Base-by-base conservation (phyloP, 1,284 basidiomycete genomes). In the Irpex lacteus region DNA sequence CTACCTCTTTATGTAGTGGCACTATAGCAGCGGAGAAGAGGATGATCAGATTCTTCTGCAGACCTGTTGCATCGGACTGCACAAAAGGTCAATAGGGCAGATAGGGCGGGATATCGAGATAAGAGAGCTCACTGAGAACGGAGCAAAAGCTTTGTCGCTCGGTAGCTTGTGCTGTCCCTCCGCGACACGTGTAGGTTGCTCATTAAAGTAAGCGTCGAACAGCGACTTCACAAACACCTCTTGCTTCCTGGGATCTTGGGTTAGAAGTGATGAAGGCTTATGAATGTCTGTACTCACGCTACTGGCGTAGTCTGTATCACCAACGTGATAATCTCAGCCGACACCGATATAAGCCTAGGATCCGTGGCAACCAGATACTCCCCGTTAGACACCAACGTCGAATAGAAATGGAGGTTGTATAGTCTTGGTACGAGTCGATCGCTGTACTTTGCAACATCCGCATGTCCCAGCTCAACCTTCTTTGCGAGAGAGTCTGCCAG, bases 361-460 rank as follows among this genome's bases (percentile, higher is more conserved):
- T 96, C 88, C 3, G 80, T 80, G 13, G 87, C 83, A 32, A 87
- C 75, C 63, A 77, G 68, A 13, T 72, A 65, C n/a, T 68, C 70
- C 8, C 69, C 74, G 15, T 79, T 73, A 32, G 67, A 65, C 40
- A 61, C 70, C 36, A 83, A 69, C 9, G 87, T 82, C 3, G 88
- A 84, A 64, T 79, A 82, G 19, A 95, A 78, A 67, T 92, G 89
- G 13, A 96, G 73, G 44, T 86, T 85, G 70, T 88, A 92, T 13
- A 98, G 70, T 21, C 84, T 79, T 4, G 90, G 88, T 0, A 94
- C 81, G 1, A 98, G 78, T 52, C 82, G 80, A 65, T 95, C 91
- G 54, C 91, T 82, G 72, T 94, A 94, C 74, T 92, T 93, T 1
- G 84, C 77, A 4, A 97, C 81, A 70, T 98, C 96, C 1, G 77